Evolutionary conservation across 2,329 filamentous ascomycete genomes (phyloP), one percentile per base, ranked within the genome.

Genomic region (Fusarium nematophilum): DNA sequence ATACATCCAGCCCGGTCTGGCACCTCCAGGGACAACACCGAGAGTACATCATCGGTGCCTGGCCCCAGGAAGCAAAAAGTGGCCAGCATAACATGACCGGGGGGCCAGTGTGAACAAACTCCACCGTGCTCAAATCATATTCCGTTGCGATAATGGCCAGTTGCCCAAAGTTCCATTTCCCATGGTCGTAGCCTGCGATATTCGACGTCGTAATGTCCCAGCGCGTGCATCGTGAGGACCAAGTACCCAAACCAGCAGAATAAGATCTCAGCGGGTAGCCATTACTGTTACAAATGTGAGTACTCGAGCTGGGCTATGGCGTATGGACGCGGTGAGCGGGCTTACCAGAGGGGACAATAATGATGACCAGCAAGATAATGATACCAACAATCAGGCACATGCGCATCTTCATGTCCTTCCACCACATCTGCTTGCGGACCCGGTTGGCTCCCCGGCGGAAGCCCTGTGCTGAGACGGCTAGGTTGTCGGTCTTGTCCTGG

Each of bases 401-500:
- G 78, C 95, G 89, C 95, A 99, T 99, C 88, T 98, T 98, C 92
- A 97, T 96, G 75, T 98, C 94, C 86, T 98, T 98, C 94, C 93
- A 98, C 94, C 94, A 98, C 94, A 98, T 98, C 79, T 96, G 89
- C 84, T 93, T 94, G 78, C 95, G 89, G 69, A 99, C 94, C 71
- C 92, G 85, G 83, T 98, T 99, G 78, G 96, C 95, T 65, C 95
- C 94, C 67, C 93, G 90, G 72, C 93, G 92, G 86, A 99, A 99
- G 62, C 92, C 93, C 77, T 97, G 93, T 56, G 95, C 94, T 29
- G 93, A 97, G 62, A 90, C 87, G 57, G 93, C 93, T 67, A 99
- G 85, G 79, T 96, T 96, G 81, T 97, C 89, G 65, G 91, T 97
- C 86, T 97, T 96, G 78, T 95, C 90, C 80, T 96, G 91, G 59